These are phyloP conservation scores for Darksidea phi DNA, from an alignment of 495 filamentous ascomycete genomes.

Conservation along the genomic window DNA sequence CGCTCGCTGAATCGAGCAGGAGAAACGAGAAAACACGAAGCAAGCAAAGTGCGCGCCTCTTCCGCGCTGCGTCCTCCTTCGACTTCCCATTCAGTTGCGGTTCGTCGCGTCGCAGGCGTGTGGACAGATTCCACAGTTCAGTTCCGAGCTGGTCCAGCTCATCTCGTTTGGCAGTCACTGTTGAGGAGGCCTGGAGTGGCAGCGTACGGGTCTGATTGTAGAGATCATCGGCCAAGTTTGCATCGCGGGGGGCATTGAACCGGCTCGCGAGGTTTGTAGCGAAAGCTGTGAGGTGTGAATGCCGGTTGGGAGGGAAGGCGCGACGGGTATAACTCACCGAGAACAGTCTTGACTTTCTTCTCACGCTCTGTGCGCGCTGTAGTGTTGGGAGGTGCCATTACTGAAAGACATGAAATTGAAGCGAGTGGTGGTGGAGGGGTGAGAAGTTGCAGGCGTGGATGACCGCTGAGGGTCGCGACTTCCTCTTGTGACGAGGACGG, in stretches of 20 bases:
- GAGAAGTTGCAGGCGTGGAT: neutral
- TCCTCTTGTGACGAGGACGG: neutral
- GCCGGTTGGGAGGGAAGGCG: neutral
- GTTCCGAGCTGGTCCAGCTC: slow-evolving; percentile 57
- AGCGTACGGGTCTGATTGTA: slow-evolving; percentile 31
- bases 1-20: slow-evolving; percentile 60
- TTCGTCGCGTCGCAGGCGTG: slow-evolving; percentile 46
- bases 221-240: slow-evolving; percentile 28
- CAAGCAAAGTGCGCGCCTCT: slow-evolving; percentile 30
- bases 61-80: neutral
- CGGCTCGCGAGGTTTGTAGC: slow-evolving; percentile 14
- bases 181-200: slow-evolving; percentile 27
- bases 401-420: neutral
- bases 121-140: slow-evolving; percentile 67
- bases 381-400: slow-evolving; percentile 15
- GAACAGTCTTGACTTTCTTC: slow-evolving; percentile 33
- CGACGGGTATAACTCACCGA: slow-evolving; percentile 19
- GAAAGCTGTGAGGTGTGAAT: slow-evolving; percentile 25
- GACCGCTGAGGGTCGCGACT: neutral
- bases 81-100: slow-evolving; percentile 4
- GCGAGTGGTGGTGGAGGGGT: slow-evolving; percentile 4
- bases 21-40: slow-evolving; percentile 68
- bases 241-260: slow-evolving; percentile 17
- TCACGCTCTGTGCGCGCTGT: slow-evolving; percentile 24
- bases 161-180: slow-evolving; percentile 34